phyloP scores from a whole-genome alignment of 805 yeast genomes.

The Saccharomycodes ludwigii region DNA sequence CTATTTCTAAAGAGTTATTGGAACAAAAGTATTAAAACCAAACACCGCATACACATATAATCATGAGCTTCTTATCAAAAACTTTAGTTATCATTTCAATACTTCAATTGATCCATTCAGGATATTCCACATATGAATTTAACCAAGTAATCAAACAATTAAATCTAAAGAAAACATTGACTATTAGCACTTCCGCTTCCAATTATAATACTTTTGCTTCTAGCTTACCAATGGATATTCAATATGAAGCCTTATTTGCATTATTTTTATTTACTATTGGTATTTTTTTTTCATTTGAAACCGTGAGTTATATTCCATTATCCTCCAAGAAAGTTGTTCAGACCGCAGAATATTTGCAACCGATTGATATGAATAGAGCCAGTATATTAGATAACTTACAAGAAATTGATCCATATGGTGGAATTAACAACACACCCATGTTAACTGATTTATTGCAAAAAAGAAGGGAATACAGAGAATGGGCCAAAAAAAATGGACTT shows the following conservation, averaged over 20 bases:
- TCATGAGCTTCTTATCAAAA: constrained; percentile 7
- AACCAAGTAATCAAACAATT: constrained; percentile 14
- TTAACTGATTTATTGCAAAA: constrained; percentile 17
- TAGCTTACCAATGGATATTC: constrained; percentile 19
- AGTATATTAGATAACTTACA: constrained; percentile 18
- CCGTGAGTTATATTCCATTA: constrained; percentile 14
- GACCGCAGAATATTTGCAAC: constrained; percentile 16
- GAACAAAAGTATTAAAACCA: background rate
- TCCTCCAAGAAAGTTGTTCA: constrained; percentile 9
- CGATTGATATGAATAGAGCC: constrained; percentile 19
- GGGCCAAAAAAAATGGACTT: constrained; percentile 8
- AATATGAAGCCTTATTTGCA: constrained; percentile 17
- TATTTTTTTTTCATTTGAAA: constrained; percentile 16
- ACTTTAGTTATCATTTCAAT: constrained; percentile 5
- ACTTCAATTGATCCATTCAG: constrained; percentile 18
- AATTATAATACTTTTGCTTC: constrained; percentile 3
- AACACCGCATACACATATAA: background rate
- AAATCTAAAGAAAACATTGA: background rate
- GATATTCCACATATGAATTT: constrained; percentile 23
- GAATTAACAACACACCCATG: constrained; percentile 17
- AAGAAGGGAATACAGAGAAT: constrained; percentile 13
- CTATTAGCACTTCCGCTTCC: constrained; percentile 2
- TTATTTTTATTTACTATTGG: constrained; percentile 15
- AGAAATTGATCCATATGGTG: constrained; percentile 20
- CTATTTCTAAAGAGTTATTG: background rate